Percentiles rank a stretch among this genome's conserved stretches.
Conservation (phyloP, 2,329 filamentous ascomycete species). For the Calonectria henricotiae region DNA sequence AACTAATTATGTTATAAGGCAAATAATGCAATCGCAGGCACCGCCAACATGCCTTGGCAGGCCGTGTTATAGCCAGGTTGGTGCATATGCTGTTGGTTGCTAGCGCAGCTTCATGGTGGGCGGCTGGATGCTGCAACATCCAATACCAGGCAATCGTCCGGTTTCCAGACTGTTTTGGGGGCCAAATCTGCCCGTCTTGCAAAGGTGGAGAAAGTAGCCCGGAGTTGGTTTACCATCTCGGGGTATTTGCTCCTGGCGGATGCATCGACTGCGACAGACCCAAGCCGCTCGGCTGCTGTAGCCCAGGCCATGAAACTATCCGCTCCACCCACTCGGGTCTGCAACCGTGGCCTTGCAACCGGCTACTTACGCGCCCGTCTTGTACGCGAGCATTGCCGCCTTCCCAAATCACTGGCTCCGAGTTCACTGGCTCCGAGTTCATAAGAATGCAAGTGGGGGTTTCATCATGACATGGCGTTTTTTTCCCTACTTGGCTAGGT, state of each 20-base stretch:
- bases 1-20: neutral
- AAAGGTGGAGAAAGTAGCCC: neutral
- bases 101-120: neutral
- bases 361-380: neutral
- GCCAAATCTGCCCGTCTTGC: neutral
- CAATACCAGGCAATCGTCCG: slow-evolving; percentile 18
- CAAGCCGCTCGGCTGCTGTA: neutral
- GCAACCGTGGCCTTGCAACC: neutral
- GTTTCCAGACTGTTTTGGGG: slow-evolving; percentile 4
- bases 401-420: neutral
- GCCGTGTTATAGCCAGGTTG: neutral
- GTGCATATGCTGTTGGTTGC: slow-evolving; percentile 29
- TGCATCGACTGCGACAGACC: slow-evolving; percentile 8
- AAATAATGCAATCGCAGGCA: neutral
- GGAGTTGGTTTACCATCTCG: neutral
- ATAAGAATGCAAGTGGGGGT: no score
- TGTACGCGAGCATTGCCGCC: neutral
- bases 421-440: neutral
- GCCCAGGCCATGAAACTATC: neutral
- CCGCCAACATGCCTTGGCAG: neutral
- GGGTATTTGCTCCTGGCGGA: slow-evolving; percentile 1
- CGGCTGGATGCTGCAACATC: neutral
- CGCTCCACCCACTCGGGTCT: neutral
- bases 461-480: no score
- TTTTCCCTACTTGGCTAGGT: no score